A percentile compares a stretch with the other conserved stretches of the same genome.
Conservation (phyloP, 192 early-diverging fungal species). For the Entomortierella beljakovae region DNA sequence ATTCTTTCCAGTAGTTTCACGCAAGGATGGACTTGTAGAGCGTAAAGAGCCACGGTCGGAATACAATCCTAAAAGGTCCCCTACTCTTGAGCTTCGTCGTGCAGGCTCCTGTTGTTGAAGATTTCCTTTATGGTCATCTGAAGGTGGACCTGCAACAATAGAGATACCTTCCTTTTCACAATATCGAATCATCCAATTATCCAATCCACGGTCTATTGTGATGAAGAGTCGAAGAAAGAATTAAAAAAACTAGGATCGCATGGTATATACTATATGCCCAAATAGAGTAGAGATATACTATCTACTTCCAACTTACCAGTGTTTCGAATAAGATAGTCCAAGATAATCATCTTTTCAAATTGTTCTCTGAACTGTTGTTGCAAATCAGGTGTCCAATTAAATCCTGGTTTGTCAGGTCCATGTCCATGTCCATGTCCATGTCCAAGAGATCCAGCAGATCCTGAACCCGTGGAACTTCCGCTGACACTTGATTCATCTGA, state of each 20-base stretch:
- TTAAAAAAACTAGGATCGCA: too few species aligned
- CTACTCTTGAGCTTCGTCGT: slow-evolving; percentile 40
- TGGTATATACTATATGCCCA: background rate
- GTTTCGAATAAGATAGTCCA: slow-evolving; percentile 93
- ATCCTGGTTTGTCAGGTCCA: slow-evolving; percentile 24
- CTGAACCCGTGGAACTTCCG: slow-evolving; percentile 21
- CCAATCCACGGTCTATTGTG: slow-evolving; percentile 67
- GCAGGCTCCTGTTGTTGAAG: slow-evolving; percentile 17
- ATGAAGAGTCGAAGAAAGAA: slow-evolving; percentile 5
- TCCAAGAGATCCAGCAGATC: background rate
- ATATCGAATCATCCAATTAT: slow-evolving; percentile 92
- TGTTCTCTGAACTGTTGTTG: slow-evolving; percentile 67
- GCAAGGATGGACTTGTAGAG: slow-evolving; percentile 17
- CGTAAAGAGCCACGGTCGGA: slow-evolving; percentile 17
- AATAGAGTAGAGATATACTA: slow-evolving; percentile 27
- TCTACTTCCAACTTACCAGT: slow-evolving; percentile 69
- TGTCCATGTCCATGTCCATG: slow-evolving; percentile 13
- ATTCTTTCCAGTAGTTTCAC: slow-evolving; percentile 15
- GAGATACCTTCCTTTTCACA: slow-evolving; percentile 57
- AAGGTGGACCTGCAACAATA: slow-evolving; percentile 20
- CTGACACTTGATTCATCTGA: slow-evolving; percentile 21
- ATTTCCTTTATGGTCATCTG: slow-evolving; percentile 5
- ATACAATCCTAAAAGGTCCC: slow-evolving; percentile 28
- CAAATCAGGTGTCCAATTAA: slow-evolving; percentile 61
- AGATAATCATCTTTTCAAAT: slow-evolving; percentile 85